Percentiles rank a stretch among this genome's conserved stretches.
These are phyloP conservation scores for Aquilaria malaccensis DNA, from an alignment of 345 rosid genomes.

Conservation along the genomic window DNA sequence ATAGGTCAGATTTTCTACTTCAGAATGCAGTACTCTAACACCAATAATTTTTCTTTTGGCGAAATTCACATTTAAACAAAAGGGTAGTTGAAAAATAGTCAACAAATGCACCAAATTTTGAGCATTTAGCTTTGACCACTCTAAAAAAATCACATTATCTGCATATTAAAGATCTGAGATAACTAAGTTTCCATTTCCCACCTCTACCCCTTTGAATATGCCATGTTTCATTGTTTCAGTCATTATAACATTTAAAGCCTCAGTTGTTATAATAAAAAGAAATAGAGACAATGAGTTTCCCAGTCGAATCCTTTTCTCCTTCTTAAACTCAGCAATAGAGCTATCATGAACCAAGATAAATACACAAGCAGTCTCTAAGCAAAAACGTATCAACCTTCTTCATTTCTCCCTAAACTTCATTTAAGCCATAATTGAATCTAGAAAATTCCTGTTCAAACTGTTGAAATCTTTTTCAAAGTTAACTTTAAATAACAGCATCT, in stretches of 20 bases:
- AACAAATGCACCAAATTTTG: not conserved
- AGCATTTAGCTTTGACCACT: not conserved
- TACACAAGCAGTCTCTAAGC: not conserved
- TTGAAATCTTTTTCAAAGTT: no score
- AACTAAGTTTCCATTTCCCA: not conserved
- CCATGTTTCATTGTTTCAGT: not conserved
- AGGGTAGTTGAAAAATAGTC: not conserved
- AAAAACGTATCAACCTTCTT: not conserved
- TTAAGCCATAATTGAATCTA: not conserved
- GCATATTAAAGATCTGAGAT: not conserved
- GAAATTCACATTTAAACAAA: no score
- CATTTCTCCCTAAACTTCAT: not conserved
- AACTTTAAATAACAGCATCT: no score
- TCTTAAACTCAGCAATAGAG: not conserved
- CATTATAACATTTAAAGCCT: not conserved
- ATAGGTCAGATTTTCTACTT: not conserved
- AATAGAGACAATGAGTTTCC: not conserved
- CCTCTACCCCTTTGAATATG: not conserved
- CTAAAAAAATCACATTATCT: not conserved
- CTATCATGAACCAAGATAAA: not conserved
- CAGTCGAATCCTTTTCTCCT: not conserved
- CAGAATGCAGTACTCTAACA: not conserved
- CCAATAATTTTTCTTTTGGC: not conserved
- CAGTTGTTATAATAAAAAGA: not conserved
- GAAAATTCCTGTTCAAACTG: not conserved